phyloP scores from a whole-genome alignment of 305 asterid genomes.

The Fraxinus sp. region DNA sequence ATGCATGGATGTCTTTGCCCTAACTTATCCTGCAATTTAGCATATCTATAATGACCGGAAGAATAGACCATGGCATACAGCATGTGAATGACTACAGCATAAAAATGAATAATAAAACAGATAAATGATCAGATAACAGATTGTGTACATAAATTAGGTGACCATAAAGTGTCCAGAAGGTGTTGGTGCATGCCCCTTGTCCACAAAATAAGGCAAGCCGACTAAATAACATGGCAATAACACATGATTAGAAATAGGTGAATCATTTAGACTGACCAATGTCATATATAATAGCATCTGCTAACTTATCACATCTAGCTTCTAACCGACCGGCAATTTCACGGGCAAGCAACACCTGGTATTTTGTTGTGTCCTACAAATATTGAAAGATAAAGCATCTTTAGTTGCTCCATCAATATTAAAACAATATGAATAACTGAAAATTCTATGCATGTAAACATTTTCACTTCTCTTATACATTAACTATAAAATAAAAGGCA shows the following conservation, averaged over 20 bases:
- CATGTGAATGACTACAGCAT: not conserved
- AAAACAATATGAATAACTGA: slow-evolving; percentile 12
- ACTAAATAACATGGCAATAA: slow-evolving; percentile 20
- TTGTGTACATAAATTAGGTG: slow-evolving; percentile 8
- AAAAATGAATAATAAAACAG: slow-evolving; percentile 15
- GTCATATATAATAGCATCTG: slow-evolving; percentile 68
- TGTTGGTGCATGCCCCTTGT: slow-evolving; percentile 12
- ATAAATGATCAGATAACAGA: slow-evolving; percentile 4
- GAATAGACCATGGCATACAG: slow-evolving; percentile 4
- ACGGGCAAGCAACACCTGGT: slow-evolving; percentile 78
- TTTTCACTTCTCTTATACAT: slow-evolving; percentile 11
- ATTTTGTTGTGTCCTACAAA: slow-evolving; percentile 73
- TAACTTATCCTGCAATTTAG: not conserved
- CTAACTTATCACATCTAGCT: slow-evolving; percentile 76
- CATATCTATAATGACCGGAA: slow-evolving; percentile 16
- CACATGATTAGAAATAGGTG: slow-evolving; percentile 5
- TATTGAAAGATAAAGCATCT: slow-evolving; percentile 16
- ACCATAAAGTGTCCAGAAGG: slow-evolving; percentile 3
- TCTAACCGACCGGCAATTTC: slow-evolving; percentile 80
- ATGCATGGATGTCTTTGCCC: not conserved
- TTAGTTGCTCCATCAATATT: slow-evolving; percentile 1
- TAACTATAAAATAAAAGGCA: not conserved
- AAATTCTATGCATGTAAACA: slow-evolving; percentile 12
- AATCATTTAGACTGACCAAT: slow-evolving; percentile 52
- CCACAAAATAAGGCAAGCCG: slow-evolving; percentile 20